Base-by-base conservation (phyloP, 1,284 basidiomycete genomes). In the Trichosporon sp. region DNA sequence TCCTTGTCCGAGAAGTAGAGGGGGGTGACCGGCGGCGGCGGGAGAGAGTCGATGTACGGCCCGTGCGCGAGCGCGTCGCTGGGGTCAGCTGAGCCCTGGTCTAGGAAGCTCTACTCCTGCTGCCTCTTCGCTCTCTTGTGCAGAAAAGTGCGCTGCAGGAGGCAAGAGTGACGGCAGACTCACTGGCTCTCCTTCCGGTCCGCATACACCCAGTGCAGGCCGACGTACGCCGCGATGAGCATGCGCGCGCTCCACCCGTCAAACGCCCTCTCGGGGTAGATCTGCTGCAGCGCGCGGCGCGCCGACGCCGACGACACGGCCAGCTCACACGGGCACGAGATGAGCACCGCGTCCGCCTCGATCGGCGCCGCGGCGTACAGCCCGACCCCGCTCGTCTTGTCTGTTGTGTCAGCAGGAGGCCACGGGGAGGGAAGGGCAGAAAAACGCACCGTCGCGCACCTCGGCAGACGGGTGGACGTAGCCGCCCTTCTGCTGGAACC, bases 281-380 rank as follows among this genome's bases (percentile, higher is more conserved):
- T 15, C 70, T 60, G 29, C 27, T n/a, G 7, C 56, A 60, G 56
- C 1, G 56, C 56, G 7, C 7, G 13, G 9, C 27, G 29, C 2
- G 56, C 12, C 29, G 27, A n/a, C 18, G 31, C 56, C 13, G 88
- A 86, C 0, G 92, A 92, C 68, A 95, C 87, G 27, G 89, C 88
- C 29, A 92, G 84, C 0, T 85, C 82, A 75, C 93, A 91, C 0
- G 93, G 92, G 75, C 91, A 91, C 0, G 89, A 88, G 21, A 91
- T 88, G 65, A 92, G 84, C 6, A 84, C 85, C 3, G 86, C 84
- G 69, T 91, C 88, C 0, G 83, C 73, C 7, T 82, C 79, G 35
- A 93, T 78, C 1, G 84, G 77, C 8, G 83, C 75, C 0, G 79
- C 79, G 0, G 92, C 87, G 68, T 88, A 80, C 51, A 91, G 85